Evolutionary conservation across 345 rosid species (phyloP), one percentile per base, ranked within the genome.

Genomic region (Salix exigua): DNA sequence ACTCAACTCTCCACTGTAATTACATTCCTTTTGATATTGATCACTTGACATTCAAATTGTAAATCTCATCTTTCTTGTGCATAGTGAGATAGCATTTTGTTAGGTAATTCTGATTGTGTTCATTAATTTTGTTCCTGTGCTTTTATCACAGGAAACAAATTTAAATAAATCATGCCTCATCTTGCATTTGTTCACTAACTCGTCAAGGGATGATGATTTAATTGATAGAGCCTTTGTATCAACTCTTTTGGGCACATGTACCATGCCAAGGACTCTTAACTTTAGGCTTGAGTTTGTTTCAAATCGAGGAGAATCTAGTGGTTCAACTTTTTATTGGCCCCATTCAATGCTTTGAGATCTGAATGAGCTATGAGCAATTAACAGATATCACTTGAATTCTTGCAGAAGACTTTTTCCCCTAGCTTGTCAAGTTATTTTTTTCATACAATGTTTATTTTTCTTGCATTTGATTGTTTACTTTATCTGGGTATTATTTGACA

Each of bases 401-500:
- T 51, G 40, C 23, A 50, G 51, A 8, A 8, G 5, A 3, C 1
- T 51, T 1, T 40, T 25, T 44, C 46, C 11, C 11, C 61, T 53
- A 21, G 55, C 21, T 5, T 50, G 7, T 18, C 55, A 1, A 53
- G 5, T 21, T 26, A 55, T n/a, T 55, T 21, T 8, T 5, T 21
- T 55, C 0, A 0, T 18, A 18, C 7, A 17, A 2, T 51, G 55
- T 51, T 51, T 26, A 26, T 48, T 48, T 70, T 14, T 70, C n/a
- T 65, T 17, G n/a, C 40, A 38, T 65, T 11, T 17, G 26, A 70
- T 28, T 33, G 4, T 17, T 10, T 44, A 46, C 19, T 46, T 46
- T n/a, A 70, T 70, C 25, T 48, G 50, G 73, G 16, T 26, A 26
- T 70, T 46, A 44, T 46, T 50, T 48, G 7, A 46, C 71, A 91